phyloP scores from a whole-genome alignment of 306 rosid species.

The Cicer chorassanicum region DNA sequence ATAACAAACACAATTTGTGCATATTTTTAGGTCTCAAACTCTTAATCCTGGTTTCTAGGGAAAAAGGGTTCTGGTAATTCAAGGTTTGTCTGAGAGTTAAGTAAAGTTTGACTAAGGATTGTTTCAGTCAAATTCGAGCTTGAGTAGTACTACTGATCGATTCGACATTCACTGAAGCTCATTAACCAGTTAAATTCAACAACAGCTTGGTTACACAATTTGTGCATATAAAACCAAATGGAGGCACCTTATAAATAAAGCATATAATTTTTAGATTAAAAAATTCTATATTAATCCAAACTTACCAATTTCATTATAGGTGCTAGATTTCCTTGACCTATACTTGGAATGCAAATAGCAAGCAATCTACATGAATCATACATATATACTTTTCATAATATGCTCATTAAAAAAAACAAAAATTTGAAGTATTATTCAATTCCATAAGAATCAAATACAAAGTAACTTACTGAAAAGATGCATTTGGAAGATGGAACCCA shows the following conservation, averaged over 20 bases:
- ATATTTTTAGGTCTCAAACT: not conserved
- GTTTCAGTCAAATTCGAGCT: no score
- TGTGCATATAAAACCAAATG: constrained; percentile 19
- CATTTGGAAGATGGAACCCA: constrained; percentile 88
- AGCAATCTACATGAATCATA: constrained; percentile 53
- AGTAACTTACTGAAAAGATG: constrained; percentile 64
- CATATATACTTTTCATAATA: not conserved
- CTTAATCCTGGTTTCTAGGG: no score
- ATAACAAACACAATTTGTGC: not conserved
- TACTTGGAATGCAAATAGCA: constrained; percentile 60
- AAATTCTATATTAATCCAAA: constrained; percentile 27
- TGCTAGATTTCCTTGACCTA: constrained; percentile 50
- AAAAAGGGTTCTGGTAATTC: no score
- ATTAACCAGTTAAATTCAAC: no score
- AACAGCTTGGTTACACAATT: not conserved
- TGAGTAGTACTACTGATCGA: no score
- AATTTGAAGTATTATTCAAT: not conserved
- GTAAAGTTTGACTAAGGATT: no score
- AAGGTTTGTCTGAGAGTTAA: no score
- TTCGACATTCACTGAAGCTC: no score
- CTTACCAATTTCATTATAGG: constrained; percentile 55
- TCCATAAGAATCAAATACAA: constrained; percentile 10
- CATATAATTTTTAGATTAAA: not conserved
- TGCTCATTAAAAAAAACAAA: not conserved
- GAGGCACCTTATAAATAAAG: not conserved